Conservation (phyloP, 352 stramenopile species). For the Phytophthora meadii region DNA sequence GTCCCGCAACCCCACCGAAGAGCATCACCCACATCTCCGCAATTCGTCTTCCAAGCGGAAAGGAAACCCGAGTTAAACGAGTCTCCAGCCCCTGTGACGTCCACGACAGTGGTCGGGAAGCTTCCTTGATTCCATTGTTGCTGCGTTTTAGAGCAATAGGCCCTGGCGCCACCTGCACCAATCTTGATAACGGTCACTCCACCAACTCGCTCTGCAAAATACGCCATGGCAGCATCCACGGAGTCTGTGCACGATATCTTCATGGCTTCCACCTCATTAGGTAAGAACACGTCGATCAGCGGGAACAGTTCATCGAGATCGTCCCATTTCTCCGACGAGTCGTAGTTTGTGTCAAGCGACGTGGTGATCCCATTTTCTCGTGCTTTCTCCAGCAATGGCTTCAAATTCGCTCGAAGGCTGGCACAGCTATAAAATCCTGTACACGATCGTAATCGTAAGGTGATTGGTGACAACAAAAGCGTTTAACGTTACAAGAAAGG, state of each 20-base stretch:
- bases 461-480: background rate
- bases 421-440: conserved; percentile 80
- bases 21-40: conserved; percentile 51
- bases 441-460: conserved; percentile 1
- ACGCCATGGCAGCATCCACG: conserved; percentile 63
- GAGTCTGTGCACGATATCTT: conserved; percentile 54
- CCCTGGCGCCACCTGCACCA: conserved; percentile 64
- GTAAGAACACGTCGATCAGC: conserved; percentile 84
- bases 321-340: conserved; percentile 69
- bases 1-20: conserved; percentile 76
- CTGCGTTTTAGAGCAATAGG: conserved; percentile 52
- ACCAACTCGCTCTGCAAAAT: conserved; percentile 50
- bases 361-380: conserved; percentile 71
- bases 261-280: conserved; percentile 86
- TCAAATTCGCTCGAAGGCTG: conserved; percentile 65
- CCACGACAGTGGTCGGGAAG: conserved; percentile 67
- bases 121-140: conserved; percentile 52
- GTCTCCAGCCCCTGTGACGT: conserved; percentile 84
- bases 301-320: conserved; percentile 67
- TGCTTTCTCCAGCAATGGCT: conserved; percentile 62
- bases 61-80: conserved; percentile 90
- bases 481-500: background rate
- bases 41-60: conserved; percentile 64
- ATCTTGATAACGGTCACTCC: conserved; percentile 78
- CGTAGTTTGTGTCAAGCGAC: conserved; percentile 89